Evolutionary conservation across 495 filamentous ascomycete genomes (phyloP).

Genomic region (Pyronema domesticum): DNA sequence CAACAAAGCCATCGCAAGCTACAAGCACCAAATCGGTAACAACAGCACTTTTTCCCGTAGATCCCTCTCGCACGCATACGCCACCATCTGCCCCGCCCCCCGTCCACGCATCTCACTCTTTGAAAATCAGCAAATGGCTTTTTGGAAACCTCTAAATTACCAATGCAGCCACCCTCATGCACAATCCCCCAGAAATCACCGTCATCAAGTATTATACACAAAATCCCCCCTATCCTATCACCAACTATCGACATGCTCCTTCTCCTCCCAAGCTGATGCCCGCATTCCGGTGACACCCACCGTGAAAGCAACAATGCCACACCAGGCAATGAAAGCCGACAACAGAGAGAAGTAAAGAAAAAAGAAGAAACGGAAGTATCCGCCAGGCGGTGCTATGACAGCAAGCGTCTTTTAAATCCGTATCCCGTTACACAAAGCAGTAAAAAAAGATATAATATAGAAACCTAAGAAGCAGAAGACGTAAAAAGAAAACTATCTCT

Average conservation of each 20-base stretch:
- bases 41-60: too few species aligned
- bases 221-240: not conserved
- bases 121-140: not conserved
- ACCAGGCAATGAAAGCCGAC: not conserved
- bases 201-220: not conserved
- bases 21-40: too few species aligned
- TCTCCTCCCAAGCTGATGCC: not conserved
- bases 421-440: not conserved
- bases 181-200: not conserved
- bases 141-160: constrained; percentile 1
- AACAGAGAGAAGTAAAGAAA: not conserved
- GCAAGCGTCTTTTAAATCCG: not conserved
- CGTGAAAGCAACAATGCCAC: not conserved
- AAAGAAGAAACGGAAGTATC: not conserved
- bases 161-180: not conserved
- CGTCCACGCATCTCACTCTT: too few species aligned
- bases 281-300: not conserved
- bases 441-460: not conserved
- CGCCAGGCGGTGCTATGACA: not conserved
- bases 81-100: too few species aligned
- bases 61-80: too few species aligned
- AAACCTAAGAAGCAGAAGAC: not conserved
- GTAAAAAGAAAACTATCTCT: not conserved
- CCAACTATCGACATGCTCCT: not conserved
- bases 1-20: too few species aligned